Evolutionary conservation across 768 basidiomycete genomes (phyloP).

Genomic region (Panaeolus cyanescens): DNA sequence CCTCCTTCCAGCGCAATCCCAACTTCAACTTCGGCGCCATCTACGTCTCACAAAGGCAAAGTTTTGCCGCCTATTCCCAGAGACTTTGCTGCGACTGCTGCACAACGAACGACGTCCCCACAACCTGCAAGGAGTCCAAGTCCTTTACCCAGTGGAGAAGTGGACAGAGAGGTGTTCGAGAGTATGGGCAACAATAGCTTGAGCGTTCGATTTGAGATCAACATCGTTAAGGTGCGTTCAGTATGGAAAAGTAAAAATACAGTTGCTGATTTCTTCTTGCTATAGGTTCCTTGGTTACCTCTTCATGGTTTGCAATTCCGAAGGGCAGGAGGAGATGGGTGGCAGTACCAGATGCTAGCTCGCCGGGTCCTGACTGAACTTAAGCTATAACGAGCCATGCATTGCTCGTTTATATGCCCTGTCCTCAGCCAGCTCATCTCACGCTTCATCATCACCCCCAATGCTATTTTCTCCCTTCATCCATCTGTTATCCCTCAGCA

Average conservation of each 20-base stretch:
- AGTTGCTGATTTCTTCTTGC: neutral
- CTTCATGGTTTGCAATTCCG: constrained; percentile 96
- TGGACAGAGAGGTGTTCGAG: constrained; percentile 71
- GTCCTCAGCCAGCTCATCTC: neutral
- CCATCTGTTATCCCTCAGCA: neutral
- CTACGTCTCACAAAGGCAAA: constrained; percentile 55
- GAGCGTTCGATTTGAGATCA: constrained; percentile 95
- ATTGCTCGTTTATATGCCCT: neutral
- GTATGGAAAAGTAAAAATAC: neutral
- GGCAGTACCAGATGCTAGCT: constrained; percentile 98
- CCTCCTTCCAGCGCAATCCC: constrained; percentile 15
- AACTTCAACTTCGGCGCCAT: constrained; percentile 31
- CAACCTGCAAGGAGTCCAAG: constrained; percentile 43
- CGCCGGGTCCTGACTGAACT: constrained; percentile 85
- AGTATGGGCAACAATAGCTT: constrained; percentile 74
- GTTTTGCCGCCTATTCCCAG: constrained; percentile 81
- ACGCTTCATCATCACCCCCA: constrained; percentile 4
- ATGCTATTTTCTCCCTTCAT: constrained; percentile 1
- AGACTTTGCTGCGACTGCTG: constrained; percentile 46
- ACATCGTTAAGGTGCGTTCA: constrained; percentile 86
- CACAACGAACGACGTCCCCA: constrained; percentile 25
- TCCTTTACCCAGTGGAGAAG: constrained; percentile 66
- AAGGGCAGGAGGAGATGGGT: constrained; percentile 85
- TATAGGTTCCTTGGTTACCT: constrained; percentile 88
- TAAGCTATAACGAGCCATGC: constrained; percentile 57